Evolutionary conservation across 2,329 filamentous ascomycete genomes (phyloP), one percentile per base, ranked within the genome.

Genomic region (Hypoxylon sp.): DNA sequence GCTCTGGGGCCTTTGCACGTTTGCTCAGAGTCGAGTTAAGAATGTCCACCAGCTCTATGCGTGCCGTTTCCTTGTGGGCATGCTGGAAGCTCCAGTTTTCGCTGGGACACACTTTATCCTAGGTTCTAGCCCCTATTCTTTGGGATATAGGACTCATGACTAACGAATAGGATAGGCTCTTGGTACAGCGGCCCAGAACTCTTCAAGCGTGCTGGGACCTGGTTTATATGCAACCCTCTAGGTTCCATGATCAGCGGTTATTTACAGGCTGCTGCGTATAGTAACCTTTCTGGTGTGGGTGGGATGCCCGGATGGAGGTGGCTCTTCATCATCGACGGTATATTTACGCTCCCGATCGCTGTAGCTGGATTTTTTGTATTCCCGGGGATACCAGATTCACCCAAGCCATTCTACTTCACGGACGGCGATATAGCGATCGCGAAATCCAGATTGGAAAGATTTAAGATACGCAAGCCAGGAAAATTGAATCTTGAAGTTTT

Each of bases 311-410:
- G 70, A 1, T 72, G 70, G 70, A 68, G 79, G 48, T 84, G 80
- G 83, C 75, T 86, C 0, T 87, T 87, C 52, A 82, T 87, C 9
- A 85, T 87, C 25, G 84, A 87, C 55, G 85, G 84, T 0, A 78
- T 85, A 29, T 86, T 87, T 70, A 84, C 82, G 0, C 76, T 87
- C 2, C 85, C 84, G 0, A 80, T 87, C 8, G 81, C 83, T 0
- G 59, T 87, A 1, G 78, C 82, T 5, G 85, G 85, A 0, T 85
- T 81, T 64, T 58, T 86, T 5, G 80, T 86, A 2, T 75, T 74
- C 54, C 80, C 81, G 0, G 80, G 80, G 0, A 77, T 81, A 77
- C 70, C 81, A 75, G 79, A 80, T 56, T 80, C 78, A 0, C 78
- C 78, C 0, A 74, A 71, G 19, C 77, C 79, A 1, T 80, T 79